Base-by-base conservation (phyloP, 2,329 filamentous ascomycete genomes). In the Zasmidium citrigriseum region DNA sequence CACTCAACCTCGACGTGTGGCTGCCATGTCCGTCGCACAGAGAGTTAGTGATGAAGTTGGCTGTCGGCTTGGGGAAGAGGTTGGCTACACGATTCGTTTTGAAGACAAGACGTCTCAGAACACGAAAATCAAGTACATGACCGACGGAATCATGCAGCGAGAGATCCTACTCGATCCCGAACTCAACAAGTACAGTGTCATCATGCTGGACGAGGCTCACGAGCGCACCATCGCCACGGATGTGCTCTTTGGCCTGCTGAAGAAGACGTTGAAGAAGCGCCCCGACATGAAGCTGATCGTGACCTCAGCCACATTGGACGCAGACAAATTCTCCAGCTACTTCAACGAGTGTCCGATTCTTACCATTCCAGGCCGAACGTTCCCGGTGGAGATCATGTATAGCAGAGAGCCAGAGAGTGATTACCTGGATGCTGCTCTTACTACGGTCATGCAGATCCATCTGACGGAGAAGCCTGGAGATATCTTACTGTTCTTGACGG, bases 111-210 rank as follows among this genome's bases (percentile, higher is more conserved):
- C 93, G 0, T 90, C 88, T 64, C 86, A 91, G 1, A 83, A 88
- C 18, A 99, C 95, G 1, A 91, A 88, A 71, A 96, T 99, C 80
- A 99, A 99, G 79, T 99, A 99, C 78, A 97, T 99, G 93, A 99
- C 95, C 16, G 95, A 99, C 70, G 95, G 95, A 75, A 98, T 98
- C 90, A 84, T 99, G 73, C 88, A 97, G 77, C 86, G 95, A 79
- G 95, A 99, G 77, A 92, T 97, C 72, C 82, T 99, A 52, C 83
- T 97, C 66, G 95, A 99, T 72, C 90, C 93, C 0, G 89, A 96
- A 68, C 78, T 99, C 65, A 89, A 84, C 70, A 86, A 90, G 64
- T 99, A 99, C 72, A 96, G 92, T 0, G 91, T 95, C 60, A 97
- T 99, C 70, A 99, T 99, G 88, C 83, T 99, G 67, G 95, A 99